Conservation (phyloP, 345 rosid genomes). For the Cochlearia excelsa region DNA sequence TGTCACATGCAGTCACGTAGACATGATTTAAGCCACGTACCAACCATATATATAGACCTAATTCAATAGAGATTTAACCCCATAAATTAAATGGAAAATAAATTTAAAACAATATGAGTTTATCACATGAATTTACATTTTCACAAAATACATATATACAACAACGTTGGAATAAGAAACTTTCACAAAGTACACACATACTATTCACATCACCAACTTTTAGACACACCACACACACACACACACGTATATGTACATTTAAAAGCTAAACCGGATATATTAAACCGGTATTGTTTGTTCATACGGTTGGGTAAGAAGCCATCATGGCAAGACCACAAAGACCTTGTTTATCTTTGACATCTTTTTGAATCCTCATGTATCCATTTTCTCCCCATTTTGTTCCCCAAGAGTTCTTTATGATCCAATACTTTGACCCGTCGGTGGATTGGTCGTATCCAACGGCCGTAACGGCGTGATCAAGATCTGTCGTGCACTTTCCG, state of each 20-base stretch:
- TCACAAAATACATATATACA: conserved; percentile 9
- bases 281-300: conserved; percentile 19
- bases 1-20: no score
- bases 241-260: conserved; percentile 13
- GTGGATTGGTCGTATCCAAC: conserved; percentile 47
- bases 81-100: no score
- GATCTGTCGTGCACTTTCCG: conserved; percentile 37
- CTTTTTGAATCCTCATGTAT: conserved; percentile 52
- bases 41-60: no score
- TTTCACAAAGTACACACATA: neutral
- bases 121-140: conserved; percentile 14
- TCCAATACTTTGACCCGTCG: conserved; percentile 48
- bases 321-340: conserved; percentile 61
- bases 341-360: conserved; percentile 34
- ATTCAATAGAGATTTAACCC: no score
- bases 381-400: conserved; percentile 59
- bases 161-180: no score
- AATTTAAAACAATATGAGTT: neutral
- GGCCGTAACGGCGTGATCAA: conserved; percentile 50
- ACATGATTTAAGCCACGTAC: no score
- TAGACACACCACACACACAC: conserved; percentile 4
- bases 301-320: conserved; percentile 49
- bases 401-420: conserved; percentile 69
- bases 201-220: conserved; percentile 9
- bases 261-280: neutral